Evolutionary conservation across 1,139 yeast species (phyloP).

Genomic region (Candida neerlandica): DNA sequence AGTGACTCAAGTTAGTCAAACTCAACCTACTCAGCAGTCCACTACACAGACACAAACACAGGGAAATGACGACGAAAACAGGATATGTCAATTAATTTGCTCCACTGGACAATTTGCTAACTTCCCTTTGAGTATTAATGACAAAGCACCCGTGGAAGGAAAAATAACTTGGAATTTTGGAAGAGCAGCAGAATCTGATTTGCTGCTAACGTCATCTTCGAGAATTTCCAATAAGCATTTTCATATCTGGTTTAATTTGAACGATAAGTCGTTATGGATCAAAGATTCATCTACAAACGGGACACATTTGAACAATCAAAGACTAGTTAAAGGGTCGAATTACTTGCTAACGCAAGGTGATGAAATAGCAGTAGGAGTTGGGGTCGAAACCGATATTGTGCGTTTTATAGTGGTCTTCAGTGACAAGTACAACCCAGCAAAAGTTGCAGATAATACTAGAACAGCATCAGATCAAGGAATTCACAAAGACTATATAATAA

Average conservation of each 20-base stretch:
- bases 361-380: slow-evolving; percentile 87
- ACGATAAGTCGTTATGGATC: slow-evolving; percentile 60
- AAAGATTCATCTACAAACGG: slow-evolving; percentile 87
- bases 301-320: slow-evolving; percentile 74
- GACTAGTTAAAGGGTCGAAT: slow-evolving; percentile 77
- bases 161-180: slow-evolving; percentile 76
- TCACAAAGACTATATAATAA: slow-evolving; percentile 71
- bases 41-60: slow-evolving; percentile 30
- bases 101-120: slow-evolving; percentile 62
- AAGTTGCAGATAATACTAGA: slow-evolving; percentile 22
- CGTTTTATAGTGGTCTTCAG: slow-evolving; percentile 70
- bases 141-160: slow-evolving; percentile 27
- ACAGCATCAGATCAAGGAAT: slow-evolving; percentile 50
- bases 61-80: slow-evolving; percentile 29
- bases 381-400: slow-evolving; percentile 76
- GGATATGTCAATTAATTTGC: slow-evolving; percentile 58
- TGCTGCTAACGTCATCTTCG: slow-evolving; percentile 59
- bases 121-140: slow-evolving; percentile 35
- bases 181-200: slow-evolving; percentile 68
- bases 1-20: slow-evolving; percentile 54
- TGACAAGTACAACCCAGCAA: slow-evolving; percentile 42
- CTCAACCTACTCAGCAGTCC: slow-evolving; percentile 69
- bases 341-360: slow-evolving; percentile 90
- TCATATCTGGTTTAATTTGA: slow-evolving; percentile 61
- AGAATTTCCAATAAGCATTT: slow-evolving; percentile 81